Conservation (phyloP, 2,329 filamentous ascomycete species). For the Aspergillus flavus region DNA sequence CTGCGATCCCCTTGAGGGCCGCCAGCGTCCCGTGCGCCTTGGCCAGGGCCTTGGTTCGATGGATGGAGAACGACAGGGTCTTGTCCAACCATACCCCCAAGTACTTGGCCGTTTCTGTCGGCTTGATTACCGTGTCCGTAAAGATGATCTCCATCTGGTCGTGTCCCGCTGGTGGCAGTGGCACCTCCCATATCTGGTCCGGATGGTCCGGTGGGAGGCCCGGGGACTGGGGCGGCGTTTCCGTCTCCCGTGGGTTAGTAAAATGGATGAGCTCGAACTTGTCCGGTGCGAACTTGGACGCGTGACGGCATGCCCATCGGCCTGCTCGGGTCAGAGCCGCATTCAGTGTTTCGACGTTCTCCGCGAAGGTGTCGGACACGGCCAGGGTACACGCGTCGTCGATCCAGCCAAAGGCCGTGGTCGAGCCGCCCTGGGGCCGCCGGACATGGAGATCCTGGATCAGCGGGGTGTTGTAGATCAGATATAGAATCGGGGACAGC, state of each 20-base stretch:
- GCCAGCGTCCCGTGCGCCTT: slow-evolving; percentile 11
- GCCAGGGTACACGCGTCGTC: background rate
- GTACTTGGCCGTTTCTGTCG: slow-evolving; percentile 2
- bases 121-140: background rate
- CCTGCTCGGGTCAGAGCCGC: background rate
- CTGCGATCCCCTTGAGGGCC: slow-evolving; percentile 9
- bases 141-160: background rate
- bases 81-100: slow-evolving; percentile 17
- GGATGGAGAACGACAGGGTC: slow-evolving; percentile 2
- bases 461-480: background rate
- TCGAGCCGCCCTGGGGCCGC: background rate
- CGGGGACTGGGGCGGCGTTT: fast-evolving
- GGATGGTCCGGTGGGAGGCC: fast-evolving
- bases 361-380: background rate
- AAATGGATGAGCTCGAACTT: slow-evolving; percentile 17
- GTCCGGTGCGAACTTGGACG: slow-evolving; percentile 7
- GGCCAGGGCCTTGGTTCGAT: background rate
- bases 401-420: background rate
- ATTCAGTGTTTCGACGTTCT: background rate
- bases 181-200: background rate
- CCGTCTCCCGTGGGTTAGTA: background rate
- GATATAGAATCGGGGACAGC: slow-evolving; percentile 12
- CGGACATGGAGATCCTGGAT: background rate
- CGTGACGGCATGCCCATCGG: background rate
- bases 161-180: fast-evolving